A percentile compares a stretch with the other conserved stretches of the same genome.
Conservation (phyloP, 2,329 filamentous ascomycete genomes). For the Colletotrichum sp. region DNA sequence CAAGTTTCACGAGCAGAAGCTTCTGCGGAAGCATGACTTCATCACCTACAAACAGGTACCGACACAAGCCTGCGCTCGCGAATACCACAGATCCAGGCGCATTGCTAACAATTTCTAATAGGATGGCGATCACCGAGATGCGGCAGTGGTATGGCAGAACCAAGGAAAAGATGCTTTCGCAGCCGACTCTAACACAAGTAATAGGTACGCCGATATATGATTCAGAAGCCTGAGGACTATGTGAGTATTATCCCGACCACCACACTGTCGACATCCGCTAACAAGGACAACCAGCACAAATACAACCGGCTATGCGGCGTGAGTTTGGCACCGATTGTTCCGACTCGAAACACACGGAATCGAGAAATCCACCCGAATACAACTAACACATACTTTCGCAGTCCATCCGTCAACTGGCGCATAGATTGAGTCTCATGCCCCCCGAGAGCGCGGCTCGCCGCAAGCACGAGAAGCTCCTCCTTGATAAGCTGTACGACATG, state of each 20-base stretch:
- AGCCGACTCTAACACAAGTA: not conserved
- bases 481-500: slow-evolving; percentile 94
- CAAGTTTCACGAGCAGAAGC: slow-evolving; percentile 96
- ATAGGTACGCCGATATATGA: slow-evolving; percentile 68
- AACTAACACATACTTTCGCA: slow-evolving; percentile 37
- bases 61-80: not conserved
- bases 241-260: not conserved
- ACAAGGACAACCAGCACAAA: slow-evolving; percentile 41
- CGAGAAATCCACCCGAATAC: not conserved
- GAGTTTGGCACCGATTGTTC: slow-evolving; percentile 31
- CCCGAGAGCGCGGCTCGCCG: slow-evolving; percentile 76
- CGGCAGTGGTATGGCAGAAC: slow-evolving; percentile 54
- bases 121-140: slow-evolving; percentile 66
- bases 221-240: slow-evolving; percentile 90
- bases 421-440: slow-evolving; percentile 84
- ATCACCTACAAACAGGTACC: slow-evolving; percentile 74
- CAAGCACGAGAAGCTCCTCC: slow-evolving; percentile 84
- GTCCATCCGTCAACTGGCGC: slow-evolving; percentile 88
- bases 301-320: slow-evolving; percentile 72
- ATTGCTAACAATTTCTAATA: slow-evolving; percentile 2
- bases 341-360: not conserved
- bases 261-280: not conserved
- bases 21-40: slow-evolving; percentile 92
- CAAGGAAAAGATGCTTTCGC: not conserved
- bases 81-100: not conserved